Conservation (phyloP, 169 alveolate species). For the Plasmodium inui region DNA sequence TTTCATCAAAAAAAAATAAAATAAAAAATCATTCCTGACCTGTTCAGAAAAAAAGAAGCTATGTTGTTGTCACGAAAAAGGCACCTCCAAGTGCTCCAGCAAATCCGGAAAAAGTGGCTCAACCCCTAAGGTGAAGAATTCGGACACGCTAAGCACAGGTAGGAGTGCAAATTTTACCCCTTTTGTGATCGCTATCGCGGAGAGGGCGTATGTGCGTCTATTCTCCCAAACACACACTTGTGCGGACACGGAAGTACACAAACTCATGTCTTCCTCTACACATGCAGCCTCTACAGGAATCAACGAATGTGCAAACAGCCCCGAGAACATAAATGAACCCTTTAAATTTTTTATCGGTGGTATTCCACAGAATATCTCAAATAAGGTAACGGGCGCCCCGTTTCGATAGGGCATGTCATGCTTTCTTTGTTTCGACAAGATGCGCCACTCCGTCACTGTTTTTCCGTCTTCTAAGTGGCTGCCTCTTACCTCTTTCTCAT, state of each 20-base stretch:
- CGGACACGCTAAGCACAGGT: conserved; percentile 62
- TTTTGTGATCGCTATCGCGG: not conserved
- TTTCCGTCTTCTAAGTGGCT: not conserved
- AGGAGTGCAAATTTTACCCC: not conserved
- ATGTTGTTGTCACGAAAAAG: conserved; percentile 40
- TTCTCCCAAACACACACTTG: not conserved
- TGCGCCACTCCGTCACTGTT: not conserved
- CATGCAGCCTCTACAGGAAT: conserved; percentile 69
- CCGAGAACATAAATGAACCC: conserved; percentile 46
- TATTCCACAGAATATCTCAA: conserved; percentile 67
- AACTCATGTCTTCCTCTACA: not conserved
- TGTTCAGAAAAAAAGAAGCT: conserved; percentile 38
- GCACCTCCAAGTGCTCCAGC: conserved; percentile 24
- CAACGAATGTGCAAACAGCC: conserved; percentile 27
- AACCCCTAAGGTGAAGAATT: conserved; percentile 18
- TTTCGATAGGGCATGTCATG: not conserved
- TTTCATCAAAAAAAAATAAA: not conserved
- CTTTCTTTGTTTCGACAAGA: not conserved
- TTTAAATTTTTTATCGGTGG: conserved; percentile 71
- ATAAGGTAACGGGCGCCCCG: conserved; percentile 12
- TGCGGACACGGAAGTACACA: not conserved
- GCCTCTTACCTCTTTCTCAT: not conserved
- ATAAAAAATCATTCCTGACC: not conserved
- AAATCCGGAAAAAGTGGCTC: conserved; percentile 32
- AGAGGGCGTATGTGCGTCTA: not conserved